phyloP scores from a whole-genome alignment of 257 asterid species.

The Ligustrum vulgare region DNA sequence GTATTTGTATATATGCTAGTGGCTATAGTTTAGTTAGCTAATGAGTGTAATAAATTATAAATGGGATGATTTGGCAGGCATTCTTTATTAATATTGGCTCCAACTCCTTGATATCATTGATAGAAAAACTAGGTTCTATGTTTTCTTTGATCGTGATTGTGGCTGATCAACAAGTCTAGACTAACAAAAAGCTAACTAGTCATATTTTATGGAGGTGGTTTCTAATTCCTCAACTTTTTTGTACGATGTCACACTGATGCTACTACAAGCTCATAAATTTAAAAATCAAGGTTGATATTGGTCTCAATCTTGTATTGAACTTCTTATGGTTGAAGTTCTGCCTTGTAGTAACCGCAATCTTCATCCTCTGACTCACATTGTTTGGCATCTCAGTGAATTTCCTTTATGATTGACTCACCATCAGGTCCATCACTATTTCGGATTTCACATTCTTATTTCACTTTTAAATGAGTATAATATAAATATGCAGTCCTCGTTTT shows the following conservation, averaged over 20 bases:
- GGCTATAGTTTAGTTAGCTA: no score
- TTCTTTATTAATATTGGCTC: not conserved
- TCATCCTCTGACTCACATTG: not conserved
- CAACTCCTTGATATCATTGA: not conserved
- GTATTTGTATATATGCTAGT: no score
- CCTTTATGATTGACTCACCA: not conserved
- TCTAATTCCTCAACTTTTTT: not conserved
- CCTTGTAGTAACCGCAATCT: not conserved
- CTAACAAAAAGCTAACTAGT: not conserved
- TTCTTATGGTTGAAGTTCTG: not conserved
- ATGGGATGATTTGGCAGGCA: not conserved
- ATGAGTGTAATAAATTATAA: not conserved
- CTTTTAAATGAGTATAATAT: not conserved
- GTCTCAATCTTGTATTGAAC: not conserved
- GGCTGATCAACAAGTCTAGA: not conserved
- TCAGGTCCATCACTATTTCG: not conserved
- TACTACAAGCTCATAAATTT: not conserved
- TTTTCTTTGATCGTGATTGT: not conserved
- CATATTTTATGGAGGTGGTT: not conserved
- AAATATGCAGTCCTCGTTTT: not conserved
- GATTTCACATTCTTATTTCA: not conserved
- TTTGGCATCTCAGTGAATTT: not conserved
- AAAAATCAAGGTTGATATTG: not conserved
- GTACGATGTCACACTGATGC: not conserved
- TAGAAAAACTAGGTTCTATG: not conserved